phyloP scores from a whole-genome alignment of 257 asterid species.

The Petunia axillaris region DNA sequence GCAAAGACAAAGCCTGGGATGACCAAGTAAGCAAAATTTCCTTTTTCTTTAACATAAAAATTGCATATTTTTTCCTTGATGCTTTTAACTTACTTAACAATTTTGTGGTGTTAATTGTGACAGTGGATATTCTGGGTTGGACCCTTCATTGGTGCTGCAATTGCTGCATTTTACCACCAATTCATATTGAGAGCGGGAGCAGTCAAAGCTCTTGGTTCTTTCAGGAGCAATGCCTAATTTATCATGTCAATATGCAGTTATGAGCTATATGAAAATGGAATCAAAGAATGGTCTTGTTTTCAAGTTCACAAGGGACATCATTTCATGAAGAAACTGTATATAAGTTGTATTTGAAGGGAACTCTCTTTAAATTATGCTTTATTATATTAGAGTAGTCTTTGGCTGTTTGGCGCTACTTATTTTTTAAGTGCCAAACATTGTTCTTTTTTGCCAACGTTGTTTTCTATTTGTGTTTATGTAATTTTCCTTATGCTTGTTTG shows the following conservation, averaged over 20 bases:
- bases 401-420: not conserved
- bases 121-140: constrained; percentile 96
- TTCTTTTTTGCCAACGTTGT: not conserved
- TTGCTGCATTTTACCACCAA: constrained; percentile 77
- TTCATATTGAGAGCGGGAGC: constrained; percentile 72
- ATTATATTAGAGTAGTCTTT: not conserved
- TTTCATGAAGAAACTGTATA: not conserved
- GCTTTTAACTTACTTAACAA: not conserved
- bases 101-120: not conserved
- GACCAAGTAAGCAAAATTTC: constrained; percentile 50
- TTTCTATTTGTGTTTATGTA: not conserved
- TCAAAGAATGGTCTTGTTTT: not conserved
- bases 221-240: constrained; percentile 54
- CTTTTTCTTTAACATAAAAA: not conserved
- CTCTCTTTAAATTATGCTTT: not conserved
- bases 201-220: constrained; percentile 73
- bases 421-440: not conserved
- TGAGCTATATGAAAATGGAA: not conserved
- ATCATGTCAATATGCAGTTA: no score
- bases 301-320: not conserved
- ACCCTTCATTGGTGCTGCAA: constrained; percentile 77
- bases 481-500: not conserved
- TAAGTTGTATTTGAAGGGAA: not conserved
- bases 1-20: constrained; percentile 65
- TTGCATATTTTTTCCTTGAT: not conserved